Percentiles rank a stretch among this genome's conserved stretches.
Evolutionary conservation across 345 rosid genomes (phyloP).

Genomic region (Odontarrhena argentea): DNA sequence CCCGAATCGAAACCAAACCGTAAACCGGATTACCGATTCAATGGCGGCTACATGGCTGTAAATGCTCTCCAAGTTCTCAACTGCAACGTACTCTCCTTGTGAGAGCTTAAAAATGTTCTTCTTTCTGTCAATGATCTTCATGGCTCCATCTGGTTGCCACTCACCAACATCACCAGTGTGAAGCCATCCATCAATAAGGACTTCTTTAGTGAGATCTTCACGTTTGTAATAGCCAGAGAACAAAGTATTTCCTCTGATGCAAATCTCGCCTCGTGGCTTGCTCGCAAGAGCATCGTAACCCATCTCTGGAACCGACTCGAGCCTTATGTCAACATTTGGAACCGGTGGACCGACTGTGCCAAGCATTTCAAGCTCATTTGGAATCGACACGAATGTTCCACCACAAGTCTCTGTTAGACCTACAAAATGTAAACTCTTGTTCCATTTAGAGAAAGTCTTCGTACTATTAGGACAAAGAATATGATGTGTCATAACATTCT

Average conservation of each 20-base stretch:
- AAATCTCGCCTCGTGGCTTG: conserved; percentile 85
- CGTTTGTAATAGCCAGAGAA: conserved; percentile 93
- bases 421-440: conserved; percentile 29
- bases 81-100: conserved; percentile 98
- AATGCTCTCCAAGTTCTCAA: conserved; percentile 91
- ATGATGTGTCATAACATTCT: conserved; percentile 10
- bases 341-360: conserved; percentile 98
- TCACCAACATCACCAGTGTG: conserved; percentile 99
- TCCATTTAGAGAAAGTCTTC: not conserved
- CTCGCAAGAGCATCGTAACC: conserved; percentile 86
- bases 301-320: conserved; percentile 98
- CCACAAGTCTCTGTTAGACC: conserved; percentile 98
- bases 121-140: conserved; percentile 91
- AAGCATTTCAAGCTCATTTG: conserved; percentile 74
- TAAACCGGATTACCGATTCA: conserved; percentile 60
- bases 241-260: conserved; percentile 70
- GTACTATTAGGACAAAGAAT: conserved; percentile 10
- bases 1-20: too few species aligned
- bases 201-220: conserved; percentile 86
- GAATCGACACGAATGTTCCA: conserved; percentile 87
- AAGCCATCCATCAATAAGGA: conserved; percentile 88
- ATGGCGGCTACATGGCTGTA: conserved; percentile 59
- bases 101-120: conserved; percentile 96
- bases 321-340: conserved; percentile 86
- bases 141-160: conserved; percentile 96